Evolutionary conservation across 2,329 filamentous ascomycete genomes (phyloP).

Genomic region (Cryphonectria parasitica): DNA sequence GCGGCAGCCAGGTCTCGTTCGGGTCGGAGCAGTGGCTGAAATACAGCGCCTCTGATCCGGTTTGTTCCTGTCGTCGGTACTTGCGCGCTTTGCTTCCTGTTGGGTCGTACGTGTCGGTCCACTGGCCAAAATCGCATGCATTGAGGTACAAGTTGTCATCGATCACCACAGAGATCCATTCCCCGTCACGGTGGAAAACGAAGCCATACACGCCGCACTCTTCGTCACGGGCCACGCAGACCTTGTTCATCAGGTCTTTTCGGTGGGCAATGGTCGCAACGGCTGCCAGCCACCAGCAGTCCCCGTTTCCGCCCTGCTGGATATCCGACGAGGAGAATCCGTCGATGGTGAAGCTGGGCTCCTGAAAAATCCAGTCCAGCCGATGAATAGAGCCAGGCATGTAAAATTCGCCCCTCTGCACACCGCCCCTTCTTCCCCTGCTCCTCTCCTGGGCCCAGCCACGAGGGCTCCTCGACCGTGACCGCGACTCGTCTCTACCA

Average conservation of each 20-base stretch:
- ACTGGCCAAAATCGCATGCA: conserved; percentile 55
- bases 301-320: conserved; percentile 53
- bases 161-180: conserved; percentile 73
- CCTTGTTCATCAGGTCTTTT: conserved; percentile 63
- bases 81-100: conserved; percentile 59
- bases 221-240: conserved; percentile 71
- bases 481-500: not conserved
- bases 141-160: conserved; percentile 72
- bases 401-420: conserved; percentile 31
- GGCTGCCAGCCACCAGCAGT: conserved; percentile 76
- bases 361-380: conserved; percentile 48
- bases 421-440: conserved; percentile 8
- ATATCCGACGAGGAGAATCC: conserved; percentile 47
- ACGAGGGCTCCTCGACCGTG: too few relatives aligned
- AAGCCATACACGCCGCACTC: conserved; percentile 73
- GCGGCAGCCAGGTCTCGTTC: conserved; percentile 75
- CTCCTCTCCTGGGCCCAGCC: too few relatives aligned
- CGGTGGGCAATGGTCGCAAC: conserved; percentile 71
- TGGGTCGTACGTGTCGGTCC: conserved; percentile 34
- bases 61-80: conserved; percentile 66
- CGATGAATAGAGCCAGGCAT: conserved; percentile 47
- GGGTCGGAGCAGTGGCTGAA: conserved; percentile 70
- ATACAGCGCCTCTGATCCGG: conserved; percentile 69
- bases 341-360: conserved; percentile 45
- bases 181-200: conserved; percentile 71